phyloP scores from a whole-genome alignment of 352 stramenopile genomes.

The Elongisporangium anandrum region DNA sequence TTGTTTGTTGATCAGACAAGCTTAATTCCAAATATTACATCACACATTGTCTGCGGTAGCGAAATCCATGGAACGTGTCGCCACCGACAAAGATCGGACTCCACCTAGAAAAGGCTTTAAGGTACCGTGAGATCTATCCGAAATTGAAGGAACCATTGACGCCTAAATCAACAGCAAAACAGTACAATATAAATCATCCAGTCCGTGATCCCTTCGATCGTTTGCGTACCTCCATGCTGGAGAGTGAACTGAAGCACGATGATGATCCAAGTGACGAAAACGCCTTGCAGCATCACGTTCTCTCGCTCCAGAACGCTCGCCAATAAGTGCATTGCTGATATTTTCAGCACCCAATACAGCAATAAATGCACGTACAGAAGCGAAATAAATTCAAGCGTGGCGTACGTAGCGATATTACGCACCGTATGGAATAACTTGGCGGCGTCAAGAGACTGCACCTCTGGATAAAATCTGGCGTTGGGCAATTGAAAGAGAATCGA shows the following conservation, averaged over 20 bases:
- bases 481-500: not conserved
- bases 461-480: not conserved
- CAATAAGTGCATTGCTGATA: not conserved
- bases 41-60: too few relatives aligned
- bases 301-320: not conserved
- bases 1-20: too few relatives aligned
- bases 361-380: not conserved
- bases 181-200: too few relatives aligned
- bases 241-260: not conserved
- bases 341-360: not conserved
- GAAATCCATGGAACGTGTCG: too few relatives aligned
- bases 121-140: too few relatives aligned
- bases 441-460: not conserved
- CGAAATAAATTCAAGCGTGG: not conserved
- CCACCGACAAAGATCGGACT: too few relatives aligned
- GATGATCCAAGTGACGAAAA: not conserved
- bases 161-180: too few relatives aligned
- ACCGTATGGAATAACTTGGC: not conserved
- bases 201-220: too few relatives aligned
- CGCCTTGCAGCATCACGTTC: conserved; percentile 8
- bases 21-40: too few relatives aligned
- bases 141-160: too few relatives aligned
- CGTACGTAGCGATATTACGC: not conserved
- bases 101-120: too few relatives aligned
- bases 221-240: not conserved